A percentile compares a stretch with the other conserved stretches of the same genome.
Conservation (phyloP, 257 asterid genomes). For the Capsicum baccatum region DNA sequence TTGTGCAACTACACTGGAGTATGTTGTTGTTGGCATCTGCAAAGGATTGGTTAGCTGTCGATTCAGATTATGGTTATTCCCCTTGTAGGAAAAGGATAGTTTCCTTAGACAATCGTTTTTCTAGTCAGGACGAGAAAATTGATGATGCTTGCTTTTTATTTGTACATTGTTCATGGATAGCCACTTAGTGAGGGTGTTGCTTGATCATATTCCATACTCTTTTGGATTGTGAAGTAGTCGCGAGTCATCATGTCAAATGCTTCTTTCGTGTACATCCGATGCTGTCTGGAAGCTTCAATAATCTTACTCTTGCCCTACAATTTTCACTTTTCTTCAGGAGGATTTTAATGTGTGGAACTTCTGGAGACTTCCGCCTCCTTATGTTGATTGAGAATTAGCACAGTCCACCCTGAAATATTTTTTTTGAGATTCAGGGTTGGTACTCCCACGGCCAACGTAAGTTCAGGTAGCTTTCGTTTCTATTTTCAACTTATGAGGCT, state of each 20-base stretch:
- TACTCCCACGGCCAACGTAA: background rate
- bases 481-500: background rate
- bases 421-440: constrained; percentile 23
- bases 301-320: constrained; percentile 16
- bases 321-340: constrained; percentile 53
- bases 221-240: background rate
- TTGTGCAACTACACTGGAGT: background rate
- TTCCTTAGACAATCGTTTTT: background rate
- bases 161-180: background rate
- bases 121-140: background rate
- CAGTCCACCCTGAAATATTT: background rate
- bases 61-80: background rate
- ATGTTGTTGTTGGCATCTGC: background rate
- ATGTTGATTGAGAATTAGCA: constrained; percentile 31
- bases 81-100: background rate
- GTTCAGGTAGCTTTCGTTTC: constrained; percentile 4
- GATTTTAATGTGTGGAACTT: constrained; percentile 73
- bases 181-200: background rate
- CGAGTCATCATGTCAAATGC: background rate
- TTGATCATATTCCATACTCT: background rate
- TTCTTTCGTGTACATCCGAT: background rate
- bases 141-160: background rate
- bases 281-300: background rate
- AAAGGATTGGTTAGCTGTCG: background rate
- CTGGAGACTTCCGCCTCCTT: constrained; percentile 74